These are phyloP conservation scores for Bassia scoparia DNA, from an alignment of 148 eudicot species.

Conservation along the genomic window DNA sequence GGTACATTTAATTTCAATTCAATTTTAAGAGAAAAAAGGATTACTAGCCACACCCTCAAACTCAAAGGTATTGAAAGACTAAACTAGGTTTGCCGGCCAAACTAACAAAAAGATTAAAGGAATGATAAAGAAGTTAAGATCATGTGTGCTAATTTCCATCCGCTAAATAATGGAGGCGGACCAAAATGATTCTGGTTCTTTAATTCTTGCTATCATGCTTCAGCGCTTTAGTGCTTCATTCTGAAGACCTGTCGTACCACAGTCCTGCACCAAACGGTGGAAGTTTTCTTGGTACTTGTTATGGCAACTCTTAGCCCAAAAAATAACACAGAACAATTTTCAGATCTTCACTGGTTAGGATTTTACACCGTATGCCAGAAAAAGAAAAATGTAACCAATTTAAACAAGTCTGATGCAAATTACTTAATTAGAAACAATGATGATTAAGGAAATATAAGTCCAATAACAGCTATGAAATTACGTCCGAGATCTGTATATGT, in stretches of 20 bases:
- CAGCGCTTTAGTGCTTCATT: slow-evolving; percentile 55
- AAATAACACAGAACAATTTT: background rate
- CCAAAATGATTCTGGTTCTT: slow-evolving; percentile 20
- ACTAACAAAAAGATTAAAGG: background rate
- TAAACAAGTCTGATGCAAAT: too few species aligned
- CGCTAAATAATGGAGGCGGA: background rate
- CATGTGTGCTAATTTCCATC: background rate
- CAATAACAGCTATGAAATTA: too few species aligned
- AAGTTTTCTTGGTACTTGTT: background rate
- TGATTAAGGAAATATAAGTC: too few species aligned
- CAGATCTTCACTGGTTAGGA: too few species aligned
- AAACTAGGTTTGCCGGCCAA: background rate
- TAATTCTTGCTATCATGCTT: slow-evolving; percentile 47
- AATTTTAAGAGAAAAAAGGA: slow-evolving; percentile 8
- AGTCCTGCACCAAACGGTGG: slow-evolving; percentile 42
- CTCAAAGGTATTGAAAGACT: slow-evolving; percentile 15
- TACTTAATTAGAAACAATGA: too few species aligned
- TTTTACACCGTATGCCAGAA: too few species aligned
- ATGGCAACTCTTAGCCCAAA: background rate
- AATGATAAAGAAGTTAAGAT: background rate
- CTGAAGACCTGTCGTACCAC: slow-evolving; percentile 85
- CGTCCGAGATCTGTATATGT: too few species aligned
- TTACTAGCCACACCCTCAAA: background rate
- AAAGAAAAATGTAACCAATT: too few species aligned
- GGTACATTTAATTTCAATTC: slow-evolving; percentile 18